Conservation (phyloP, 176 grass and related monocot species). For the Bromus sterilis region DNA sequence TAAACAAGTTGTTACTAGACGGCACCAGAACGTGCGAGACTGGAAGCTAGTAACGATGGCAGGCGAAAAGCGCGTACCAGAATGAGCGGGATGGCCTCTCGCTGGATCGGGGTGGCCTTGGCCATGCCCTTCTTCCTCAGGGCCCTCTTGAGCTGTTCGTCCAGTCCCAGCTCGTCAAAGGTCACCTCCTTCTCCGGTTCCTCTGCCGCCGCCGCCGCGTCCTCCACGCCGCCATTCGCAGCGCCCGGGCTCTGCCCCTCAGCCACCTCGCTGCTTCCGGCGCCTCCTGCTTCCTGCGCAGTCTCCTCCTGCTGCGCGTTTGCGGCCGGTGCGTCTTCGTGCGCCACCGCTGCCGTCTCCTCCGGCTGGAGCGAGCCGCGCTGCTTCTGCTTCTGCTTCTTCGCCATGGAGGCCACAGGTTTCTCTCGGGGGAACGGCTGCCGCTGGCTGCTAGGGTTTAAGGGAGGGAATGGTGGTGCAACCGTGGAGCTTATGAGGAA, state of each 20-base stretch:
- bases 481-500: not conserved
- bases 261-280: not conserved
- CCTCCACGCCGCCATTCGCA: not conserved
- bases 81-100: constrained; percentile 78
- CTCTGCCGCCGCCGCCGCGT: not conserved
- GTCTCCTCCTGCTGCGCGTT: not conserved
- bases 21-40: not conserved
- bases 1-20: not conserved
- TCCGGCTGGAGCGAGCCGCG: constrained; percentile 5
- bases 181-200: constrained; percentile 47
- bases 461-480: not conserved
- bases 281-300: not conserved
- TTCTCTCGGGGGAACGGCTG: not conserved
- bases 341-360: not conserved
- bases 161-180: constrained; percentile 74
- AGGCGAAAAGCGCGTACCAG: constrained; percentile 34
- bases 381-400: not conserved
- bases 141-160: constrained; percentile 77
- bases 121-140: constrained; percentile 70
- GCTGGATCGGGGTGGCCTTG: constrained; percentile 66
- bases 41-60: not conserved
- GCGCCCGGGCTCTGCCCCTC: not conserved
- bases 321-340: not conserved
- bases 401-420: not conserved
- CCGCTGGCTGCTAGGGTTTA: constrained; percentile 42